These are phyloP conservation scores for Tympanopsis confertula DNA, from an alignment of 2,329 filamentous ascomycete genomes.

Conservation along the genomic window DNA sequence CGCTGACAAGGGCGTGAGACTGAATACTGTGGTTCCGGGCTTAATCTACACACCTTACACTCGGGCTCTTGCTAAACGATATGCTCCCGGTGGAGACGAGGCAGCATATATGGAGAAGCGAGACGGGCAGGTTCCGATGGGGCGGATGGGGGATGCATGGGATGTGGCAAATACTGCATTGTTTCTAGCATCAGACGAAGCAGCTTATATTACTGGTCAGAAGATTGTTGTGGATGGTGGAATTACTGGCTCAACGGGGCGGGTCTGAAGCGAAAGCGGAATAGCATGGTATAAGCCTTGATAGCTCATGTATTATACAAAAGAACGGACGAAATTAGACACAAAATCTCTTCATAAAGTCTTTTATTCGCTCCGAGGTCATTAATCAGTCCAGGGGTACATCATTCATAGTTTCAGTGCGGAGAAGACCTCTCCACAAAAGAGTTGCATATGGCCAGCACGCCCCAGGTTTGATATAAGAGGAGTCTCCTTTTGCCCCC, in stretches of 20 bases:
- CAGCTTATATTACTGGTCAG: slow-evolving; percentile 47
- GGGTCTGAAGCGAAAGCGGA: slow-evolving; percentile 2
- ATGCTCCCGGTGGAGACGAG: slow-evolving; percentile 29
- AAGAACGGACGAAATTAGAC: too few relatives aligned
- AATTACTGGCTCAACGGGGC: slow-evolving; percentile 24
- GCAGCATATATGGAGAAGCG: slow-evolving; percentile 34
- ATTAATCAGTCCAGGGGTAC: too few relatives aligned
- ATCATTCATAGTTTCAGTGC: too few relatives aligned
- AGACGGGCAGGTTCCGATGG: slow-evolving; percentile 44
- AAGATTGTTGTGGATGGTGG: slow-evolving; percentile 36
- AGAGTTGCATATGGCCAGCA: too few relatives aligned
- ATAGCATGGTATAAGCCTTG: too few relatives aligned
- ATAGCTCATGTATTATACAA: too few relatives aligned
- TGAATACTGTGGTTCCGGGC: slow-evolving; percentile 34
- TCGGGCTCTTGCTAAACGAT: slow-evolving; percentile 22
- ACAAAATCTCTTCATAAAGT: too few relatives aligned
- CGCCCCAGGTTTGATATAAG: too few relatives aligned
- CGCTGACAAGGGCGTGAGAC: slow-evolving; percentile 22
- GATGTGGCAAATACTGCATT: slow-evolving; percentile 45
- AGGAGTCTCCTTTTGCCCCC: too few relatives aligned
- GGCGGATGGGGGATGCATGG: slow-evolving; percentile 44
- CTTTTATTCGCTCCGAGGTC: too few relatives aligned
- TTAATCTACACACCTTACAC: slow-evolving; percentile 32
- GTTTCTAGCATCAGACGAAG: slow-evolving; percentile 45
- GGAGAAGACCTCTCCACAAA: too few relatives aligned